Base-by-base conservation (phyloP, 192 early-diverging fungal genomes). In the Gorgonomyces haynaldii region DNA sequence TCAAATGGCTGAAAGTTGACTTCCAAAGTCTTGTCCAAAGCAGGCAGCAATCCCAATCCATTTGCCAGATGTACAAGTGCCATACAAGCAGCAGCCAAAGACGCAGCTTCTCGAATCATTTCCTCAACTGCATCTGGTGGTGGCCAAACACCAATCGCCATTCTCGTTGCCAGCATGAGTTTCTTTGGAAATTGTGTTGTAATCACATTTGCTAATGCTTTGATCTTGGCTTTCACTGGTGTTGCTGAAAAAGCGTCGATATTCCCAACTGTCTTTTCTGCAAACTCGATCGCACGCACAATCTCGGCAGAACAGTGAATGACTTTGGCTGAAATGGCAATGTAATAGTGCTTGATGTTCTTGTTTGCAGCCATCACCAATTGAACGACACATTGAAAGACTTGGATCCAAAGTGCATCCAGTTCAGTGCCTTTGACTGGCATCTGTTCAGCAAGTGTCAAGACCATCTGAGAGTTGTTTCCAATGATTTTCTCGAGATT, bases 141-240 rank as follows among this genome's bases (percentile, higher is more conserved):
- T 19, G 72, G 72, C 72, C 72, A 71, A 24, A 74, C 65, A 0
- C 72, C 72, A 39, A 71, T 61, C 2, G 72, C 67, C n/a, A 74
- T 63, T 29, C 65, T 45, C 6, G 72, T 74, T n/a, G 64, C 52
- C 9, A 67, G 34, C 55, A 68, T 62, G 2, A 74, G 55, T 42
- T 72, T 41, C 32, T 67, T 66, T 8, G 66, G 53, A 27, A 48
- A 41, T 20, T 70, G 65, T 7, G 37, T 37, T 12, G 48, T 53
- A 4, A 74, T 35, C 10, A 47, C 15, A 21, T 39, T 32, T 5
- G 55, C 17, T 12, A 59, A 37, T 28, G 54, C 54, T 31, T 34
- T 15, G 23, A 74, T 46, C n/a, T 36, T 37, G 8, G 6, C 13
- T 13, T 40, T 36, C 0, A 68, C 31, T 21, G 25, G 26, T 10